phyloP scores from a whole-genome alignment of 164 flowering plant species.

The Pachysandra terminalis region DNA sequence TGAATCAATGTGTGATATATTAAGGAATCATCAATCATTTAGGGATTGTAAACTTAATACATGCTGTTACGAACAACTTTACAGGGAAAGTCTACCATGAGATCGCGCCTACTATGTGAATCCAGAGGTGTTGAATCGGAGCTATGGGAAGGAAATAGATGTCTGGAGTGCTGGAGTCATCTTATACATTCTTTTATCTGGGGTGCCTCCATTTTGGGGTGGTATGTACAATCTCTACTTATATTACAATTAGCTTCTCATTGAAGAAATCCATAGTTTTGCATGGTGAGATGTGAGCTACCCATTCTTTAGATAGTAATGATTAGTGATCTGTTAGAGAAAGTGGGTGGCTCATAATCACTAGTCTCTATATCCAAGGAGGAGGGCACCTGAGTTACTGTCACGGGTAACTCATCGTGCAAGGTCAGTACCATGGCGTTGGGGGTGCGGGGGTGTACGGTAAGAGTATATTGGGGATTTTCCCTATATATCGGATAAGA shows the following conservation, averaged over 20 bases:
- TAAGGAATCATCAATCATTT: neutral
- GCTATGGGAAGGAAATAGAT: conserved; percentile 85
- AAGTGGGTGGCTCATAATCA: too few relatives aligned
- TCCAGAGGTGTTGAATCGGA: conserved; percentile 67
- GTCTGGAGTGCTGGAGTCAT: conserved; percentile 98
- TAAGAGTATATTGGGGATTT: too few relatives aligned
- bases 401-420: too few relatives aligned
- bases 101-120: conserved; percentile 85
- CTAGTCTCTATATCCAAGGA: too few relatives aligned
- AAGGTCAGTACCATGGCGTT: too few relatives aligned
- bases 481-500: too few relatives aligned
- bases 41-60: neutral
- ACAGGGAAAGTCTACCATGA: conserved; percentile 53
- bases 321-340: too few relatives aligned
- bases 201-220: conserved; percentile 88
- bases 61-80: neutral
- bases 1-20: neutral
- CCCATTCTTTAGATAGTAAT: too few relatives aligned
- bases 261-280: neutral
- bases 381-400: too few relatives aligned
- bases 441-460: too few relatives aligned
- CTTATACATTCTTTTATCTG: conserved; percentile 78
- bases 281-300: neutral
- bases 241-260: neutral
- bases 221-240: conserved; percentile 36